Evolutionary conservation across 2,329 filamentous ascomycete species (phyloP).

Genomic region (Trichoderma asperellum): DNA sequence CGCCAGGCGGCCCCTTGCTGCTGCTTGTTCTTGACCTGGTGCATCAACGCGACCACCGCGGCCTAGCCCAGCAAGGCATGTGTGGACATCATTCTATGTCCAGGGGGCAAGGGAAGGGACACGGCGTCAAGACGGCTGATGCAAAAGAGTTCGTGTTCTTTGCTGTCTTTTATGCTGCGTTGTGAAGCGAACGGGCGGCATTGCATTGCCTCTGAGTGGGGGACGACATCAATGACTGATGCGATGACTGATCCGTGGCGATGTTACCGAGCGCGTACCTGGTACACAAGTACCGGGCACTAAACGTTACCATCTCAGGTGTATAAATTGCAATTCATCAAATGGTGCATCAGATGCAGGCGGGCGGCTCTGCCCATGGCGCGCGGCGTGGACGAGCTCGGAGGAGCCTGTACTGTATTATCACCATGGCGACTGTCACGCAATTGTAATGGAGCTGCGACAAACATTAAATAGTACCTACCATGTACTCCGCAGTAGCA

Average conservation of each 20-base stretch:
- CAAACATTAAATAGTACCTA: not conserved
- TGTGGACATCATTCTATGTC: constrained; percentile 21
- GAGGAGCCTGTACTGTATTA: not conserved
- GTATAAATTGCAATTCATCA: constrained; percentile 10
- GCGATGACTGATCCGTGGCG: not conserved
- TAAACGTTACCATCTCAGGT: not conserved
- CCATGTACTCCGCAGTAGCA: not conserved
- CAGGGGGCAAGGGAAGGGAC: not conserved
- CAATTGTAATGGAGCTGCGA: not conserved
- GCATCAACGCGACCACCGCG: constrained; percentile 38
- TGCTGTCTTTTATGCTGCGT: not conserved
- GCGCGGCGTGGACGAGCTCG: not conserved
- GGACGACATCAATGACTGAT: not conserved
- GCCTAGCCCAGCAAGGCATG: constrained; percentile 34
- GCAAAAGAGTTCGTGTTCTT: not conserved
- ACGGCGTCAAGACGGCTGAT: not conserved
- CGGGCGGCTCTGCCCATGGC: not conserved
- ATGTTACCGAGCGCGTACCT: constrained; percentile 1
- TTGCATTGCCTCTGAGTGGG: not conserved
- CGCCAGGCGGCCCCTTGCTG: constrained; percentile 26
- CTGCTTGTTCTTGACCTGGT: constrained; percentile 30
- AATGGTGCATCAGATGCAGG: constrained; percentile 15
- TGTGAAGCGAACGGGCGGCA: not conserved
- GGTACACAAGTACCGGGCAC: not conserved
- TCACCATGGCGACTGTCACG: not conserved